These are phyloP conservation scores for Stachybotrys elegans DNA, from an alignment of 2,329 filamentous ascomycete species.

Conservation along the genomic window DNA sequence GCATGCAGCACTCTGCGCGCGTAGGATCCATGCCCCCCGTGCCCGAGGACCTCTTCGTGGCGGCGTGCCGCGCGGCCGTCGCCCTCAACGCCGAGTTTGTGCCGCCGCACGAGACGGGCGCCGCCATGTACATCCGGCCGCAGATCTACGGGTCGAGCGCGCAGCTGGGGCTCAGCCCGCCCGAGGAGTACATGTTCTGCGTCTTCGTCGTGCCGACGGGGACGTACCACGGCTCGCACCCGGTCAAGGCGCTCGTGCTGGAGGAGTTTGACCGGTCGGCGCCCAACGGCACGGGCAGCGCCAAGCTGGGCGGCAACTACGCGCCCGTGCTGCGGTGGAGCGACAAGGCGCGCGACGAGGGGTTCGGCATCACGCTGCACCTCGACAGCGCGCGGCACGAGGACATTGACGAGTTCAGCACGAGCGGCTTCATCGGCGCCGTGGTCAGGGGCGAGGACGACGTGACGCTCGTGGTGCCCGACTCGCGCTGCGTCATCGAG, in stretches of 20 bases:
- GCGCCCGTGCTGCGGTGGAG: constrained; percentile 86
- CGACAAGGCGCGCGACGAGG: constrained; percentile 70
- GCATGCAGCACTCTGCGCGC: constrained; percentile 78
- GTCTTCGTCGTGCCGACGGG: constrained; percentile 90
- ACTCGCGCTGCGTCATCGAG: constrained; percentile 82
- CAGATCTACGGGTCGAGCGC: constrained; percentile 82
- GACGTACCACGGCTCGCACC: constrained; percentile 86
- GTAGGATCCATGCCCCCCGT: constrained; percentile 81
- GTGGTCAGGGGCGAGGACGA: constrained; percentile 50
- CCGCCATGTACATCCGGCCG: constrained; percentile 88
- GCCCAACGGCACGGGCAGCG: constrained; percentile 83
- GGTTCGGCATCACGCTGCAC: constrained; percentile 92
- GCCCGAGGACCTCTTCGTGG: constrained; percentile 69
- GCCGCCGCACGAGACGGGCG: constrained; percentile 81
- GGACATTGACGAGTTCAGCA: constrained; percentile 94
- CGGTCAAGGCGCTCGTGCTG: constrained; percentile 81
- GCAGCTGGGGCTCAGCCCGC: constrained; percentile 79
- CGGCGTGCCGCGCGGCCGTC: constrained; percentile 75
- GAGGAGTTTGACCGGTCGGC: constrained; percentile 92
- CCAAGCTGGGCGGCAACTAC: constrained; percentile 96
- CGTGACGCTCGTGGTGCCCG: constrained; percentile 76
- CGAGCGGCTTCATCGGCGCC: constrained; percentile 86
- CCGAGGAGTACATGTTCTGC: constrained; percentile 86
- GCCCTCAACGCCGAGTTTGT: constrained; percentile 86
- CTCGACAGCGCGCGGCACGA: constrained; percentile 78